A percentile compares a stretch with the other conserved stretches of the same genome.
Evolutionary conservation across 768 basidiomycete genomes (phyloP).

Genomic region (Xerocomus brunneocitrinus): DNA sequence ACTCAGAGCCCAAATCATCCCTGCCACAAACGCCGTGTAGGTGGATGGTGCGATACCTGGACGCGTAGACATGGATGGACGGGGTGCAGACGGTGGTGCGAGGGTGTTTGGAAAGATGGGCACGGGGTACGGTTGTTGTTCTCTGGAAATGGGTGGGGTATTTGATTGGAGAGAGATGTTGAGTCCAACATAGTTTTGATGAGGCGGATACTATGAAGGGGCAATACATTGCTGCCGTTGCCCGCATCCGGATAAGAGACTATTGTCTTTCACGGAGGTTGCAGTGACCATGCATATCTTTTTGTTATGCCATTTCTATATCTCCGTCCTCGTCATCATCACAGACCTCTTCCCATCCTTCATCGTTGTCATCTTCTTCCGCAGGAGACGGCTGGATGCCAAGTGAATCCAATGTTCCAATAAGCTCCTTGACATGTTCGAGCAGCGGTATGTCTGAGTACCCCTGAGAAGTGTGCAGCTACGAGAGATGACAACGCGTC

Average conservation of each 20-base stretch:
- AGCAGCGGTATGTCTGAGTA: conserved; percentile 74
- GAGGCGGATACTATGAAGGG: too few relatives aligned
- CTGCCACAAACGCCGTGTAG: conserved; percentile 69
- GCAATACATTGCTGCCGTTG: too few relatives aligned
- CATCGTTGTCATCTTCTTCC: conserved; percentile 42
- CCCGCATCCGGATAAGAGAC: too few relatives aligned
- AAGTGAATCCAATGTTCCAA: conserved; percentile 57
- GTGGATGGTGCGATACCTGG: conserved; percentile 26
- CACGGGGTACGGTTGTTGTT: conserved; percentile 29
- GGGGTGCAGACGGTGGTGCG: conserved; percentile 25
- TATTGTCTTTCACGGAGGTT: too few relatives aligned
- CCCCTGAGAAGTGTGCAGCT: conserved; percentile 70
- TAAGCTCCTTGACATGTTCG: conserved; percentile 71
- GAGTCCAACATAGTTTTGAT: conserved; percentile 51
- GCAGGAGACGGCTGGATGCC: conserved; percentile 62
- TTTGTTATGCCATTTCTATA: conserved; percentile 44
- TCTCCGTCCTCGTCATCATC: conserved; percentile 52
- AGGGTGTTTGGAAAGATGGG: conserved; percentile 23
- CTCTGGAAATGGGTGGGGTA: conserved; percentile 18
- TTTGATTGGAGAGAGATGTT: conserved; percentile 14
- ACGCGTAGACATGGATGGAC: conserved; percentile 33
- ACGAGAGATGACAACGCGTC: not conserved
- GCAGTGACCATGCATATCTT: too few relatives aligned
- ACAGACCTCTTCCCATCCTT: conserved; percentile 60
- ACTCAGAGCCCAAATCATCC: conserved; percentile 81